phyloP scores from a whole-genome alignment of 768 basidiomycete genomes.

The Nevesoporus exiguus region DNA sequence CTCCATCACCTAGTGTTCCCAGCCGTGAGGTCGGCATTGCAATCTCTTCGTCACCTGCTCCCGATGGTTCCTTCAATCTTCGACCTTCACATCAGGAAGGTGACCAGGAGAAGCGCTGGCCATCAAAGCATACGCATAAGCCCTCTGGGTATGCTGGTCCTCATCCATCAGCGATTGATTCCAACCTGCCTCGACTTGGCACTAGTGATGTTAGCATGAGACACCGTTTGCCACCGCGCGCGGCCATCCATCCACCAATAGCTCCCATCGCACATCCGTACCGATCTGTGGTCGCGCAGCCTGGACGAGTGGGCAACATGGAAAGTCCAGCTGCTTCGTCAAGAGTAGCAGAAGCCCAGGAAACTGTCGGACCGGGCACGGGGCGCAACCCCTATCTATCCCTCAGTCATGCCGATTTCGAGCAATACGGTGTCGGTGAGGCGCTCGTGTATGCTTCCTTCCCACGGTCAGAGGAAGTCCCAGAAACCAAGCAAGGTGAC shows the following conservation, averaged over 20 bases:
- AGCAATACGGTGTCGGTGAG: conserved; percentile 60
- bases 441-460: conserved; percentile 49
- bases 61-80: conserved; percentile 20
- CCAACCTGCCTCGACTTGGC: conserved; percentile 11
- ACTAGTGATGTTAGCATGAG: conserved; percentile 33
- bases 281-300: conserved; percentile 1
- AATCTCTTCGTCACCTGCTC: conserved; percentile 36
- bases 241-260: conserved; percentile 19
- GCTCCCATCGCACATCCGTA: conserved; percentile 32
- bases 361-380: background rate
- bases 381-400: conserved; percentile 14
- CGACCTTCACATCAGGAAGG: background rate
- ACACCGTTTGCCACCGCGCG: conserved; percentile 36
- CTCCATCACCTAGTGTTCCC: conserved; percentile 26
- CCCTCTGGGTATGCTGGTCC: conserved; percentile 40
- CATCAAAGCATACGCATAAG: conserved; percentile 19
- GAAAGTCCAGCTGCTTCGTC: background rate
- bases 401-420: conserved; percentile 32
- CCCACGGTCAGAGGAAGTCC: background rate
- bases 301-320: background rate
- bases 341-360: background rate
- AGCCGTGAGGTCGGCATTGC: conserved; percentile 42
- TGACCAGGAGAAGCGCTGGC: background rate
- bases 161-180: conserved; percentile 35
- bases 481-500: background rate